Evolutionary conservation across 2,329 filamentous ascomycete genomes (phyloP), one percentile per base, ranked within the genome.

Genomic region (Parastagonospora nodorum): DNA sequence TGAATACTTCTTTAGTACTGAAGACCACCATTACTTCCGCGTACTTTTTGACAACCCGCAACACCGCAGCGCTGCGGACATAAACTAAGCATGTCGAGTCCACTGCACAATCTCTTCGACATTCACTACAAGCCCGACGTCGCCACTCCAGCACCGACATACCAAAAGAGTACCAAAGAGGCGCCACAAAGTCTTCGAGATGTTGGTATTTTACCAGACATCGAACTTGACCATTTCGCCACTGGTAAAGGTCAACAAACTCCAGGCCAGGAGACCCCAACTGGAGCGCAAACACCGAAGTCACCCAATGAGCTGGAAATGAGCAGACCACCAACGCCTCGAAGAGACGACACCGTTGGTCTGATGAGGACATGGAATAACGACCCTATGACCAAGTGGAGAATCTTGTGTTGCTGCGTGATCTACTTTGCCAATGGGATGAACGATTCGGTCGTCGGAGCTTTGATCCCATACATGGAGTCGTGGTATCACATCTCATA

Each of bases 401-500:
- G 89, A 30, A 77, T 92, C 24, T 67, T 86, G 8, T 80, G 84
- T 9, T 80, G 82, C 11, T 90, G 87, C 57, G 65, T 88, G 37
- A 82, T 87, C 53, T 87, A 83, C 51, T 81, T 94, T 53, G 80
- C 81, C 2, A 86, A 87, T 61, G 91, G 89, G 0, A 74, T 94
- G 51, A 89, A 84, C 60, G 91, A 95, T 71, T 84, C 85, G 36
- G 76, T 88, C 0, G 84, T 89, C 1, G 90, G 90, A 66, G 89
- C 90, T 9, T 67, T 94, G 50, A 89, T 95, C 60, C 90, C 90
- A 0, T 91, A 91, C 66, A 88, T 95, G 72, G 88, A 93, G 69
- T 79, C 76, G 70, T 84, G 88, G 63, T 95, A 93, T 66, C 60
- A 80, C 50, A 90, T 94, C 48, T 87, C 87, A 36, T 93, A 94